These are phyloP conservation scores for Petunia hybrid DNA, from an alignment of 305 asterid species.

Conservation along the genomic window DNA sequence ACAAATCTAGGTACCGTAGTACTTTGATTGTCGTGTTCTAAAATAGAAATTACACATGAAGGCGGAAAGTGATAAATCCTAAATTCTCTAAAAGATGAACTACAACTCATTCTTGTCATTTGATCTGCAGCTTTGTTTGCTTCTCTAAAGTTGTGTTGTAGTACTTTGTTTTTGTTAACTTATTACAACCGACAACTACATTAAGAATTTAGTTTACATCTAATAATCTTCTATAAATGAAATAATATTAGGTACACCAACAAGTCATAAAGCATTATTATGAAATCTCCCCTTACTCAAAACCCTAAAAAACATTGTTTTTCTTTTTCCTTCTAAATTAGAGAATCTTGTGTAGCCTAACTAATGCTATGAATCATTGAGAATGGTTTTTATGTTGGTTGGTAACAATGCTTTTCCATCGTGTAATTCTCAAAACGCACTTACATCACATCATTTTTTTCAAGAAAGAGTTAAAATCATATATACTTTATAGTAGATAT, in stretches of 20 bases:
- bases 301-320: background rate
- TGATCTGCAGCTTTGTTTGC: too few species aligned
- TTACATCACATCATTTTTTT: background rate
- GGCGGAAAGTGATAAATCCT: too few species aligned
- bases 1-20: too few species aligned
- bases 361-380: slow-evolving; percentile 29
- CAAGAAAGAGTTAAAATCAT: too few species aligned
- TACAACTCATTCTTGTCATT: too few species aligned
- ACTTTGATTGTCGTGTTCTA: too few species aligned
- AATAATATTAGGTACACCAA: background rate
- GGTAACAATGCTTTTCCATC: slow-evolving; percentile 10
- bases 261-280: background rate
- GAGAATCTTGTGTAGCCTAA: background rate
- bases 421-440: background rate
- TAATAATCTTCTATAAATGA: background rate
- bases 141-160: too few species aligned
- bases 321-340: background rate
- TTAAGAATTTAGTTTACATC: background rate
- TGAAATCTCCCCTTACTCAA: background rate
- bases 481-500: slow-evolving; percentile 2
- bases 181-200: background rate
- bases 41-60: too few species aligned
- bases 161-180: background rate
- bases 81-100: too few species aligned
- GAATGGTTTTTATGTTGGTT: background rate